Evolutionary conservation across 1,139 yeast genomes (phyloP).

Genomic region (Candida sojae): DNA sequence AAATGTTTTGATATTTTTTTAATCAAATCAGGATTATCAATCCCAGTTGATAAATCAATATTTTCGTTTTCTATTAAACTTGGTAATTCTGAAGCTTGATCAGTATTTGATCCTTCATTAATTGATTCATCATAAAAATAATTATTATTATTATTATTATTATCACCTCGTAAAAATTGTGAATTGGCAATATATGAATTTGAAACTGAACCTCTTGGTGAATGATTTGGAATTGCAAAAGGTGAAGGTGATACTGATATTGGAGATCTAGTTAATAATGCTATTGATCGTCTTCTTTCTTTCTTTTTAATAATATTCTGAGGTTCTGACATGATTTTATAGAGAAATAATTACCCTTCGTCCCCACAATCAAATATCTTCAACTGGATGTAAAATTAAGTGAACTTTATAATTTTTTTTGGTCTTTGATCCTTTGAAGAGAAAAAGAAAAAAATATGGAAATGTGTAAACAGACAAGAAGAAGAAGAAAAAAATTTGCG

Average conservation of each 20-base stretch:
- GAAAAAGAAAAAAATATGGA: no score
- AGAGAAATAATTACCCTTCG: no score
- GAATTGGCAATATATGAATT: conserved; percentile 29
- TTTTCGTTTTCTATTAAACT: conserved; percentile 3
- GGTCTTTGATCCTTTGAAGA: no score
- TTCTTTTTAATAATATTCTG: conserved; percentile 7
- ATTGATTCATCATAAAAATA: conserved; percentile 1
- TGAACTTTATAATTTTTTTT: no score
- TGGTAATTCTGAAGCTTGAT: conserved; percentile 9
- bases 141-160: neutral
- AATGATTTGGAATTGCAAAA: conserved; percentile 17
- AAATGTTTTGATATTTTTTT: conserved; percentile 33
- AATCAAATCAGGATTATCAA: conserved; percentile 25
- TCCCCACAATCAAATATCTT: no score
- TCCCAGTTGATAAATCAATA: conserved; percentile 20
- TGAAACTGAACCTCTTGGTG: conserved; percentile 16
- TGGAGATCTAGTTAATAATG: conserved; percentile 36
- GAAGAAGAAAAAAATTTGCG: no score
- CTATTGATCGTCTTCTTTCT: conserved; percentile 32
- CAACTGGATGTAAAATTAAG: no score
- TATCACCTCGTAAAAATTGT: conserved; percentile 21
- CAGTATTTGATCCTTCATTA: conserved; percentile 18
- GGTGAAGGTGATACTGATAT: conserved; percentile 28
- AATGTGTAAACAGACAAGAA: no score
- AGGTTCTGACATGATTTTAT: conserved; percentile 11